phyloP scores from a whole-genome alignment of 2,329 filamentous ascomycete genomes.

The Verticillium klebahnii region DNA sequence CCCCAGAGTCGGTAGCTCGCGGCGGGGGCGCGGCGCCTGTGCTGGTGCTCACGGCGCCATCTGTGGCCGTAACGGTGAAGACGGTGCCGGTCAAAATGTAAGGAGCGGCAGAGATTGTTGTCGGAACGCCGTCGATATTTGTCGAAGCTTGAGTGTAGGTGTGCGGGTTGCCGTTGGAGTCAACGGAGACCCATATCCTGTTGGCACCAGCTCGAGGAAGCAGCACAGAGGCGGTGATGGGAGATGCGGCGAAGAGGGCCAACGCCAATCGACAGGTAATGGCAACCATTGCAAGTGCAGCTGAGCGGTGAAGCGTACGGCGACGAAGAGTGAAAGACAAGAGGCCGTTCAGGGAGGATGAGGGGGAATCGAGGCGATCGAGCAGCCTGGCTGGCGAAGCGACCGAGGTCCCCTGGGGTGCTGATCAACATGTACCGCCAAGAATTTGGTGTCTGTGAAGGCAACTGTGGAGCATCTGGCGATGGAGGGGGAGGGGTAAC shows the following conservation, averaged over 20 bases:
- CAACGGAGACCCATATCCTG: constrained; percentile 26
- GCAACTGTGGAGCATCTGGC: not conserved
- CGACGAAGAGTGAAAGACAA: not conserved
- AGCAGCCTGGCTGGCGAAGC: not conserved
- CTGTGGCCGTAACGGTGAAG: constrained; percentile 20
- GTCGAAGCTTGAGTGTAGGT: constrained; percentile 24
- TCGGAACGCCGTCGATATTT: constrained; percentile 17
- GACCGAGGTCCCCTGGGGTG: not conserved
- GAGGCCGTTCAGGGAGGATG: not conserved
- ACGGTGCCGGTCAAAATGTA: constrained; percentile 21
- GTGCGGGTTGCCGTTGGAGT: constrained; percentile 16
- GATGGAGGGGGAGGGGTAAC: not conserved
- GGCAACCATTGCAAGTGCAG: not conserved
- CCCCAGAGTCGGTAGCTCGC: constrained; percentile 17
- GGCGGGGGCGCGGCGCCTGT: constrained; percentile 26
- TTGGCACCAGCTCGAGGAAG: constrained; percentile 5
- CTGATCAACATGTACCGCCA: not conserved
- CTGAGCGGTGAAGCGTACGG: not conserved
- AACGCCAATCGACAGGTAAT: not conserved
- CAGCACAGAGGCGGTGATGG: constrained; percentile 6
- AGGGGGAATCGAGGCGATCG: not conserved
- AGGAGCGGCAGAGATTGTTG: constrained; percentile 23
- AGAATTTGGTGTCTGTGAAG: not conserved
- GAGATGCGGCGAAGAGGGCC: constrained; percentile 4
- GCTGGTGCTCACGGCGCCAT: constrained; percentile 18